Percentiles rank a stretch among this genome's conserved stretches.
Conservation (phyloP, 306 rosid genomes). For the Macrotyloma uniflorum region DNA sequence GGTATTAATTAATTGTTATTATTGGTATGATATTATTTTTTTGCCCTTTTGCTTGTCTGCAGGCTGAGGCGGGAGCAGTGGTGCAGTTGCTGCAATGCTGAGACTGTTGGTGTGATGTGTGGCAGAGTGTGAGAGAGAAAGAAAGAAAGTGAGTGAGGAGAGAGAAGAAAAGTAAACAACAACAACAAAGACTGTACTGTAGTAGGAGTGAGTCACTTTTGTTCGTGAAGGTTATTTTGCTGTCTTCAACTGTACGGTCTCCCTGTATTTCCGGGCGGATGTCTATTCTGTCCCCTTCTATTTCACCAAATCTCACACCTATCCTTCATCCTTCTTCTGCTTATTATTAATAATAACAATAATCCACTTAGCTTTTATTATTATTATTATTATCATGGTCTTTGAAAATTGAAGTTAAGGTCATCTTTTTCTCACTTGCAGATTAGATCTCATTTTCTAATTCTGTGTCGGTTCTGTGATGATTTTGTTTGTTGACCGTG, state of each 20-base stretch:
- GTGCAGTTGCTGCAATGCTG: conserved; percentile 70
- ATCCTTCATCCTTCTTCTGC: conserved; percentile 46
- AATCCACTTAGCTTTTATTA: background rate
- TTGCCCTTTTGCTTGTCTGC: conserved; percentile 41
- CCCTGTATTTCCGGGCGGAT: conserved; percentile 90
- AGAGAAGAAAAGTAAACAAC: background rate
- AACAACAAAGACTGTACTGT: conserved; percentile 36
- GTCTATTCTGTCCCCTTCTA: conserved; percentile 87
- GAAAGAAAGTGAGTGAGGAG: background rate
- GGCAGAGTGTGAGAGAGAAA: conserved; percentile 58
- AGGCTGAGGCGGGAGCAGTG: conserved; percentile 53
- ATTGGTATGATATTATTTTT: background rate
- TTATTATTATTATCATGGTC: background rate
- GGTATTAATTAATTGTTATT: background rate
- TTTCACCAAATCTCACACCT: conserved; percentile 67
- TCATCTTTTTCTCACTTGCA: background rate
- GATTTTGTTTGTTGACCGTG: conserved; percentile 20
- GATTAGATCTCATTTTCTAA: background rate
- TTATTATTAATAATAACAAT: background rate
- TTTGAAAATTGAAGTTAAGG: background rate
- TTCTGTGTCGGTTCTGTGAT: background rate
- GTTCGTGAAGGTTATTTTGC: conserved; percentile 16
- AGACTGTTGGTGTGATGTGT: conserved; percentile 82
- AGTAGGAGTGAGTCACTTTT: conserved; percentile 30
- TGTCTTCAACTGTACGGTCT: conserved; percentile 52